phyloP scores from a whole-genome alignment of 495 filamentous ascomycete genomes.

The Aspergillus hancockii region DNA sequence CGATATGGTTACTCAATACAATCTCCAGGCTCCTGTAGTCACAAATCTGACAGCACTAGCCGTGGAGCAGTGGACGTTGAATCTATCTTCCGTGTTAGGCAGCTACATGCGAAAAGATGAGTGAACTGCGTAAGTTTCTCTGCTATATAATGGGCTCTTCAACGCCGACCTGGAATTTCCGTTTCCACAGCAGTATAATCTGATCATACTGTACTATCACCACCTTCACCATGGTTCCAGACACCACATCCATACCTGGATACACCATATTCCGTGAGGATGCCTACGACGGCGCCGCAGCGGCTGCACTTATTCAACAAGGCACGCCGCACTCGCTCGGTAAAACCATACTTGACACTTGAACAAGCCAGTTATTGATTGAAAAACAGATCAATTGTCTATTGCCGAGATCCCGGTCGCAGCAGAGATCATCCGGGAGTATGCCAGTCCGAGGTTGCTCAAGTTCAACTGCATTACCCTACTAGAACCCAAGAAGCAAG shows the following conservation, averaged over 20 bases:
- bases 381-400: background rate
- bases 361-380: background rate
- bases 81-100: background rate
- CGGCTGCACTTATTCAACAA: background rate
- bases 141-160: background rate
- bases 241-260: background rate
- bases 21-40: background rate
- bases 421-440: conserved; percentile 30
- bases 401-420: background rate
- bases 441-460: conserved; percentile 41
- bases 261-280: background rate
- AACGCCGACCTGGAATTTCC: background rate
- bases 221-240: background rate
- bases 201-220: background rate
- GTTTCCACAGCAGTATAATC: background rate
- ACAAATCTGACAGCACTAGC: background rate
- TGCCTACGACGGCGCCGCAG: background rate
- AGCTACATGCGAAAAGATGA: background rate
- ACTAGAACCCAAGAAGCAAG: conserved; percentile 75
- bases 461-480: conserved; percentile 85
- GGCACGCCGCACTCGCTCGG: background rate
- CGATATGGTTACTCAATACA: background rate
- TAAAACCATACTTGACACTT: background rate
- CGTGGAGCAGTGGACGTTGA: background rate
- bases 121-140: background rate